Percentiles rank a stretch among this genome's conserved stretches.
Conservation (phyloP, 2,329 filamentous ascomycete species). For the Arthrobotrys entomopaga region DNA sequence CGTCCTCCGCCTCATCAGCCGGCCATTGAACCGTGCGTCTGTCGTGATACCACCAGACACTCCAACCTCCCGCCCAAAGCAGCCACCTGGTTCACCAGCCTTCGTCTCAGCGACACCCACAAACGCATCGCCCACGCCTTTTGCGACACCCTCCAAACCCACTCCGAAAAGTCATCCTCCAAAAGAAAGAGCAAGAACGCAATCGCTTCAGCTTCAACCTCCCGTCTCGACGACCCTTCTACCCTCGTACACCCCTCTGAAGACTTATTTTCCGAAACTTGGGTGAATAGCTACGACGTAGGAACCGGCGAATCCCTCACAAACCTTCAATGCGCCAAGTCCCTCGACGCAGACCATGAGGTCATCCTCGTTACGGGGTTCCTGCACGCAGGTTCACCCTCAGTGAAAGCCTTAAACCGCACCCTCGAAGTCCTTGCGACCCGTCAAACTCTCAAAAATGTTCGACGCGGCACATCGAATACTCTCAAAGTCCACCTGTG, state of each 20-base stretch:
- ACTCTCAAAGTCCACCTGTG: constrained; percentile 75
- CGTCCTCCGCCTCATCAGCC: not conserved
- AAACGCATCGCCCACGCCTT: constrained; percentile 46
- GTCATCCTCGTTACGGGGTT: constrained; percentile 84
- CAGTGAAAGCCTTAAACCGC: constrained; percentile 66
- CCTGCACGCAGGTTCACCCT: constrained; percentile 76
- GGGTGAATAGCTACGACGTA: constrained; percentile 32
- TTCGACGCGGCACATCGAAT: constrained; percentile 54
- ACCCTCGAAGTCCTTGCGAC: constrained; percentile 71
- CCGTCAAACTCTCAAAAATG: constrained; percentile 62
- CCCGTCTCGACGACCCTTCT: constrained; percentile 30
- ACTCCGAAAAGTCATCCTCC: constrained; percentile 13
- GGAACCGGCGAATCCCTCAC: constrained; percentile 70
- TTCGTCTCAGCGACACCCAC: constrained; percentile 29
- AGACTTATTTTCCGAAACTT: constrained; percentile 31
- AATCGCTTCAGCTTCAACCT: not conserved
- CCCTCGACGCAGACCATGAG: constrained; percentile 71
- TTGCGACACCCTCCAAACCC: constrained; percentile 31
- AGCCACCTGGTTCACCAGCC: constrained; percentile 31
- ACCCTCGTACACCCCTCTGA: constrained; percentile 27
- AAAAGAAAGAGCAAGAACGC: not conserved
- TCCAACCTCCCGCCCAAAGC: constrained; percentile 24
- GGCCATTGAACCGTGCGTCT: constrained; percentile 2
- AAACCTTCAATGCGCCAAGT: constrained; percentile 69
- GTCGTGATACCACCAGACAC: constrained; percentile 6